Percentiles rank a stretch among this genome's conserved stretches.
These are phyloP conservation scores for Sporothrix inflata DNA, from an alignment of 2,329 filamentous ascomycete genomes.

Conservation along the genomic window DNA sequence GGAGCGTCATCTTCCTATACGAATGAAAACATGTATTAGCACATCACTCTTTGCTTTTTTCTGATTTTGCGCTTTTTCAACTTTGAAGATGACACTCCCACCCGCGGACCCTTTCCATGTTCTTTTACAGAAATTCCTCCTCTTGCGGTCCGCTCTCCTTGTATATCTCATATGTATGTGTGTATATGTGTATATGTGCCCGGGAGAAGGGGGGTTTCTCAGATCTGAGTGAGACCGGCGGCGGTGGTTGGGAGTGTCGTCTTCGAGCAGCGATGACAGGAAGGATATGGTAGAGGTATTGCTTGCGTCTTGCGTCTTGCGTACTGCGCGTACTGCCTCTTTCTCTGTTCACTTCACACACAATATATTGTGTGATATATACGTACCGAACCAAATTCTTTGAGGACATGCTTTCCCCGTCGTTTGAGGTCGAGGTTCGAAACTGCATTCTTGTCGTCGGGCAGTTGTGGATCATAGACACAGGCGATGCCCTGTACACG, in stretches of 20 bases:
- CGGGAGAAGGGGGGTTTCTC: background rate
- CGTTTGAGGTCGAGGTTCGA: slow-evolving; percentile 55
- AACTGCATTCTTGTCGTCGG: slow-evolving; percentile 49
- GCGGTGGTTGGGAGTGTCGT: slow-evolving; percentile 19
- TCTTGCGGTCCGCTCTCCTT: slow-evolving; percentile 31
- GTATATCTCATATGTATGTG: slow-evolving; percentile 26
- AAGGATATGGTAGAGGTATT: slow-evolving; percentile 1
- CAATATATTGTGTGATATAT: slow-evolving; percentile 36
- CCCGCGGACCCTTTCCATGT: slow-evolving; percentile 38
- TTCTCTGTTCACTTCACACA: slow-evolving; percentile 5
- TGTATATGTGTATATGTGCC: slow-evolving; percentile 31
- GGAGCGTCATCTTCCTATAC: slow-evolving; percentile 78
- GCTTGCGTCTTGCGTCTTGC: slow-evolving; percentile 14
- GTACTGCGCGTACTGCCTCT: slow-evolving; percentile 10
- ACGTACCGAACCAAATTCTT: slow-evolving; percentile 70
- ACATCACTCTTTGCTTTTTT: slow-evolving; percentile 38
- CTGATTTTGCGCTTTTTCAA: background rate
- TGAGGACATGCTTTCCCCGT: slow-evolving; percentile 62
- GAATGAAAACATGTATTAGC: slow-evolving; percentile 55
- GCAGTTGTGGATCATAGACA: slow-evolving; percentile 62
- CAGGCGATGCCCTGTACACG: slow-evolving; percentile 61
- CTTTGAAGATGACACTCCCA: slow-evolving; percentile 63
- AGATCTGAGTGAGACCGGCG: background rate
- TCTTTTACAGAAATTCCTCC: slow-evolving; percentile 28
- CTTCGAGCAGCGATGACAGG: slow-evolving; percentile 24